phyloP scores from a whole-genome alignment of 768 basidiomycete genomes.

The Amanita thiersii region DNA sequence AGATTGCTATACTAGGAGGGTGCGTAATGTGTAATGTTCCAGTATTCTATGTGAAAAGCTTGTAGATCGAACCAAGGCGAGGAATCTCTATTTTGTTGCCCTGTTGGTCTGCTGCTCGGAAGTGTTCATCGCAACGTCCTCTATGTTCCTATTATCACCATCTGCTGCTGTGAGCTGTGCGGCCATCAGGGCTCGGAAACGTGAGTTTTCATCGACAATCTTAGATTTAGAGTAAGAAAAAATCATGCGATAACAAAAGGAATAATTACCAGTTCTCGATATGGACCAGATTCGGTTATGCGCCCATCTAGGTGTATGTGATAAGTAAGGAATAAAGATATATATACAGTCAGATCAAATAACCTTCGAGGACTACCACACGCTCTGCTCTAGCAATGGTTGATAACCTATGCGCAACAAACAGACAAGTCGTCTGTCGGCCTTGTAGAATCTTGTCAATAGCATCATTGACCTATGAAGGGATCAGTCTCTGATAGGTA shows the following conservation, averaged over 20 bases:
- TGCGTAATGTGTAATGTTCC: too few species aligned
- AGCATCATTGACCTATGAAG: conserved; percentile 70
- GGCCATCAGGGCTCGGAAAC: conserved; percentile 85
- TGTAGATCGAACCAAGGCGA: too few species aligned
- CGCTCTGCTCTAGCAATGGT: conserved; percentile 87
- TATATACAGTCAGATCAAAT: background rate
- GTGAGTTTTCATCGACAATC: conserved; percentile 62
- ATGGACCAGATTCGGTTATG: conserved; percentile 79
- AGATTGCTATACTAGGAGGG: too few species aligned
- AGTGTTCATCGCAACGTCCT: background rate
- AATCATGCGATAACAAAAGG: background rate
- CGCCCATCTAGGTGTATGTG: conserved; percentile 43
- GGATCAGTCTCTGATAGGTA: background rate
- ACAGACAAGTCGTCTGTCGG: conserved; percentile 76
- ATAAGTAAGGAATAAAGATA: background rate
- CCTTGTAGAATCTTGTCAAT: conserved; percentile 80
- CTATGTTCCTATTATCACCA: conserved; percentile 14
- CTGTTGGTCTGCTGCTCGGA: background rate
- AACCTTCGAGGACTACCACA: conserved; percentile 85
- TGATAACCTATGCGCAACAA: conserved; percentile 85
- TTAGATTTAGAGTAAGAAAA: conserved; percentile 16
- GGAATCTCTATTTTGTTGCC: too few species aligned
- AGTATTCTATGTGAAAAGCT: too few species aligned
- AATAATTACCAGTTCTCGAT: conserved; percentile 57
- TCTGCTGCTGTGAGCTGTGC: conserved; percentile 64